These are phyloP conservation scores for Laburnicola sp. DNA, from an alignment of 2,329 filamentous ascomycete genomes.

Conservation along the genomic window DNA sequence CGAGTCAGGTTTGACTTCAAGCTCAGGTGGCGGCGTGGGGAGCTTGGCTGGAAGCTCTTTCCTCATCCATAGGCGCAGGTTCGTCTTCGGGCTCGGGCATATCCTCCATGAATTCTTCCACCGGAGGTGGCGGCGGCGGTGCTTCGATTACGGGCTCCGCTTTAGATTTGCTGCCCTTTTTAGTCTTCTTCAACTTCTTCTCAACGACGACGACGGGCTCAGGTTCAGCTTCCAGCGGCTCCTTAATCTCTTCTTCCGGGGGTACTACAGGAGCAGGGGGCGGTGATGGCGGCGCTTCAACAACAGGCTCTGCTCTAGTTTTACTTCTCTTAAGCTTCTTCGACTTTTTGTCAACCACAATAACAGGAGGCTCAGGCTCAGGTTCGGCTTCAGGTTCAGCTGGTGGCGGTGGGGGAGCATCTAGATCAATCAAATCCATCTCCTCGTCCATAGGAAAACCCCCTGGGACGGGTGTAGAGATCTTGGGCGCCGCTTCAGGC, in stretches of 20 bases:
- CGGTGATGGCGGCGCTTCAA: too few relatives aligned
- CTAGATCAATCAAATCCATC: slow-evolving; percentile 39
- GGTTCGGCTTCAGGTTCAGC: slow-evolving; percentile 17
- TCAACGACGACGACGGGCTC: slow-evolving; percentile 23
- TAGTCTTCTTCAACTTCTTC: slow-evolving; percentile 43
- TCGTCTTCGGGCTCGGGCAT: slow-evolving; percentile 25
- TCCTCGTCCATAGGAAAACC: slow-evolving; percentile 53
- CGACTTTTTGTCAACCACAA: slow-evolving; percentile 35
- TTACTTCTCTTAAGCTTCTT: slow-evolving; percentile 39
- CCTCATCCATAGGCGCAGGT: slow-evolving; percentile 28
- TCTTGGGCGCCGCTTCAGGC: slow-evolving; percentile 33
- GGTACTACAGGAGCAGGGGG: too few relatives aligned
- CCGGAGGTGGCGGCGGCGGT: slow-evolving; percentile 31
- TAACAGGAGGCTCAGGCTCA: slow-evolving; percentile 21
- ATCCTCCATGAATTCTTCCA: slow-evolving; percentile 26
- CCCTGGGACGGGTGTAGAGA: slow-evolving; percentile 49
- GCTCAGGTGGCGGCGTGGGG: slow-evolving; percentile 52
- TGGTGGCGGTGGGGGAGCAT: slow-evolving; percentile 16
- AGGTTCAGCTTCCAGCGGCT: slow-evolving; percentile 24
- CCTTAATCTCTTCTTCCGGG: too few relatives aligned
- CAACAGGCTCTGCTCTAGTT: too few relatives aligned
- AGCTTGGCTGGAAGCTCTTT: slow-evolving; percentile 40
- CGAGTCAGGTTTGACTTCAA: slow-evolving; percentile 52
- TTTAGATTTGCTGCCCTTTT: slow-evolving; percentile 37
- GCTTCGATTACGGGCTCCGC: slow-evolving; percentile 33